Conservation (phyloP, 2,329 filamentous ascomycete genomes). For the Harringtonia lauricola region DNA sequence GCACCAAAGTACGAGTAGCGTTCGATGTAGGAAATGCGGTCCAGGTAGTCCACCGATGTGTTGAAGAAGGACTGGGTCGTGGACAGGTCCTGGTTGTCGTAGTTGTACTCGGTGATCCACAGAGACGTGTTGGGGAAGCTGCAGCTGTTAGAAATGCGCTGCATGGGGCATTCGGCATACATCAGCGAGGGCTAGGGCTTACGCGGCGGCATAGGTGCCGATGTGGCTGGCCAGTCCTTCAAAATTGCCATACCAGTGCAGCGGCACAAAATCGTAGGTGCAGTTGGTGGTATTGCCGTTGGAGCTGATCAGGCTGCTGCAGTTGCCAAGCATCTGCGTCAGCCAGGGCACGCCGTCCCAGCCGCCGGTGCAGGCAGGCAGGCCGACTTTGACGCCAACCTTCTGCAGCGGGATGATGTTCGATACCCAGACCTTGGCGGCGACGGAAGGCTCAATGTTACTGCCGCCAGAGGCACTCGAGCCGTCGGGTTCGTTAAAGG, state of each 20-base stretch:
- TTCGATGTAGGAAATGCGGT: slow-evolving; percentile 48
- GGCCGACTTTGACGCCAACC: slow-evolving; percentile 55
- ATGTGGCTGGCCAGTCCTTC: slow-evolving; percentile 56
- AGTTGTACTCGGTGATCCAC: slow-evolving; percentile 73
- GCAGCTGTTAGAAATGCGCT: slow-evolving; percentile 2
- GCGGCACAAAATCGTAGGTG: slow-evolving; percentile 50
- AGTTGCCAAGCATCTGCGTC: slow-evolving; percentile 51
- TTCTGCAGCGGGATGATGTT: slow-evolving; percentile 59
- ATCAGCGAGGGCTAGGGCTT: slow-evolving; percentile 9
- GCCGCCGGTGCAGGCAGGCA: slow-evolving; percentile 59
- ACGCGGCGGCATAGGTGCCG: slow-evolving; percentile 42
- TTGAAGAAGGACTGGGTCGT: slow-evolving; percentile 59
- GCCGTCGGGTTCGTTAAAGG: slow-evolving; percentile 72
- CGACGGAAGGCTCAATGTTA: slow-evolving; percentile 44
- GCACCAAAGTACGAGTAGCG: slow-evolving; percentile 68
- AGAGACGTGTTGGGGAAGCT: slow-evolving; percentile 52
- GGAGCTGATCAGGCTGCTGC: slow-evolving; percentile 44
- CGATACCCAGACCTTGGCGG: slow-evolving; percentile 58
- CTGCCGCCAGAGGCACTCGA: slow-evolving; percentile 45
- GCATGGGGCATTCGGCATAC: not conserved
- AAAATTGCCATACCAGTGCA: slow-evolving; percentile 62
- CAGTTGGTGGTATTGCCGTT: slow-evolving; percentile 34
- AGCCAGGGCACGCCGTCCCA: slow-evolving; percentile 55
- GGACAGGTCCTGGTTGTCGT: slow-evolving; percentile 41
- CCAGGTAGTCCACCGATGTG: slow-evolving; percentile 52